Percentiles rank a stretch among this genome's conserved stretches.
Conservation (phyloP, 208 protist genomes). For the Leishmania arabica region DNA sequence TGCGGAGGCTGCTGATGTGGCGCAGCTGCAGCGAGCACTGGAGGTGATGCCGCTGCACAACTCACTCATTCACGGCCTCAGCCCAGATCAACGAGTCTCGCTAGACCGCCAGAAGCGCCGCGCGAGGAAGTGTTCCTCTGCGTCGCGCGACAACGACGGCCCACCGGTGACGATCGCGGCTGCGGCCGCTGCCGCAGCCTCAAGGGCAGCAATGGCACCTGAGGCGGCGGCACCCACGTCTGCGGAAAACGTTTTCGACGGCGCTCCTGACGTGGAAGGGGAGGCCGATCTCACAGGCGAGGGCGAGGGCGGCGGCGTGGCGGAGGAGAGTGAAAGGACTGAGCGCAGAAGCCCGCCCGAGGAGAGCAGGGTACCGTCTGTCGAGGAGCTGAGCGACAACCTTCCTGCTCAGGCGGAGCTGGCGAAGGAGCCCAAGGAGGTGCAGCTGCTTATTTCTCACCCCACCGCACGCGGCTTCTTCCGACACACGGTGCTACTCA, state of each 20-base stretch:
- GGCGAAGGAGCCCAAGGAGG: constrained; percentile 37
- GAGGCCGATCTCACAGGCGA: constrained; percentile 15
- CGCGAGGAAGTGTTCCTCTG: constrained; percentile 11
- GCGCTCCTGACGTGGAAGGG: constrained; percentile 18
- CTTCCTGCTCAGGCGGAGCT: constrained; percentile 19
- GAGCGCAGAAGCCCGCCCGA: neutral
- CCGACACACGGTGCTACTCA: constrained; percentile 59
- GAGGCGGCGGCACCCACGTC: neutral
- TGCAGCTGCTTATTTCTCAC: constrained; percentile 78
- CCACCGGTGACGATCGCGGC: constrained; percentile 2
- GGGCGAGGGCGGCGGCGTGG: constrained; percentile 9
- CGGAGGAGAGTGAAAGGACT: neutral
- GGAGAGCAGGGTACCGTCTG: constrained; percentile 4
- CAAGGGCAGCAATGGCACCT: constrained; percentile 3
- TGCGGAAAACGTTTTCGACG: constrained; percentile 26
- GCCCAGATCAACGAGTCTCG: constrained; percentile 43
- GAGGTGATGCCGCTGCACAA: constrained; percentile 51
- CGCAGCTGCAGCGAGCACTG: constrained; percentile 36
- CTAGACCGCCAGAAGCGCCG: constrained; percentile 21
- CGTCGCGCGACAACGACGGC: constrained; percentile 6
- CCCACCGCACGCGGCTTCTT: constrained; percentile 77
- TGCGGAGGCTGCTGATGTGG: constrained; percentile 5
- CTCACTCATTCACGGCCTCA: constrained; percentile 53
- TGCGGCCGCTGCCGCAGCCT: constrained; percentile 14
- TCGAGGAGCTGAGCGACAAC: constrained; percentile 15